Evolutionary conservation across 805 yeast genomes (phyloP), one percentile per base, ranked within the genome.

Genomic region (Suhomyces sp.): DNA sequence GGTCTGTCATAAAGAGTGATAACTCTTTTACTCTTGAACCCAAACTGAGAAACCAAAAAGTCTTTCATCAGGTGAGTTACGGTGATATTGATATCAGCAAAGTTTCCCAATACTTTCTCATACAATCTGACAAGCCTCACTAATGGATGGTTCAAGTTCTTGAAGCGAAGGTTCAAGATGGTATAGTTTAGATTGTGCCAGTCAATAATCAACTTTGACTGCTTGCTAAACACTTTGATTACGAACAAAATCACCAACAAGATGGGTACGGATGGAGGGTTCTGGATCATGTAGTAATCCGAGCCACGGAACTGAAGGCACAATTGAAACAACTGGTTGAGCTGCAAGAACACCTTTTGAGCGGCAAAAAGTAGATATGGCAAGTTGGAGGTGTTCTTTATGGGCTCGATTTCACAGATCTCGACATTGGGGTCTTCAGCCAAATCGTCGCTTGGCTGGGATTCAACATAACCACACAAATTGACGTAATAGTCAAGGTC

Each of bases 121-220:
- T 92, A 87, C 6, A 70, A 52, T 52, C 73, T 81, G 64, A 89
- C 79, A 2, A 84, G 29, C 48, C 72, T 67, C 2, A 91, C 96
- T 51, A 88, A 68, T 0, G 87, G 85, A 63, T 89, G 89, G 33
- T 69, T 70, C 48, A 69, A 65, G 51, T 77, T 77, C 4, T 77
- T 64, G 58, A 83, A 82, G 59, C 84, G 84, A 63, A 93, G 66
- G 50, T 87, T 85, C 53, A 94, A 70, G 26, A 94, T 89, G 1
- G 96, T 82, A 68, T 82, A 93, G 41, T 96, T 96, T 60, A 94
- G 76, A 68, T 94, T 94, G 69, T 94, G 99, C 99, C 99, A 94
- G 70, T 94, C 99, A 47, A 94, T 82, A 19, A 94, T 78, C 23
- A 93, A 69, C 62, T 80, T 78, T 4, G 92, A 76, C 2, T 83